A percentile compares a stretch with the other conserved stretches of the same genome.
phyloP scores from a whole-genome alignment of 2,329 filamentous ascomycete species.

The Endocalyx cinctus region DNA sequence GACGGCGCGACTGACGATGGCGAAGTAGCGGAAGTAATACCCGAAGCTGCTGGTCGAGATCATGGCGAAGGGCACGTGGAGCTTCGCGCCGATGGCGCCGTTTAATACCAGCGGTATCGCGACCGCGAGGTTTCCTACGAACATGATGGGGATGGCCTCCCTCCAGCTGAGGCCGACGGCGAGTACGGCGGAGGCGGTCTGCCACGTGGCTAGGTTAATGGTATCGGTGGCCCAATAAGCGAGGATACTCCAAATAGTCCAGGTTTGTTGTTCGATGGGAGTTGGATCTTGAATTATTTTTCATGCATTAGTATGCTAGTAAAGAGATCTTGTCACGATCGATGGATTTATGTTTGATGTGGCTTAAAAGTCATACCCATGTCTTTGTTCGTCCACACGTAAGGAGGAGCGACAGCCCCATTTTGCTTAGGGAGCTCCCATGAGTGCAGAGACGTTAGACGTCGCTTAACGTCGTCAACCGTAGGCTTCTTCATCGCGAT shows the following conservation, averaged over 20 bases:
- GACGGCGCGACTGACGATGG: constrained; percentile 36
- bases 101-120: constrained; percentile 49
- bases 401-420: constrained; percentile 38
- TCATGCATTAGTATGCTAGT: too few relatives aligned
- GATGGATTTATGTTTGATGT: constrained; percentile 2
- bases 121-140: constrained; percentile 58
- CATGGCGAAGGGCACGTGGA: constrained; percentile 45
- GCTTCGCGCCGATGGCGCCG: constrained; percentile 39
- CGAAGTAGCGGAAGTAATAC: constrained; percentile 37
- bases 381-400: constrained; percentile 36
- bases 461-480: constrained; percentile 26
- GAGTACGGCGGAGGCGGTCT: constrained; percentile 30
- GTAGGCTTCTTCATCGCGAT: constrained; percentile 17
- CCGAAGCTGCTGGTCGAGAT: constrained; percentile 40
- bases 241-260: constrained; percentile 30
- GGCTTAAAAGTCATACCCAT: constrained; percentile 22
- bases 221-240: constrained; percentile 33
- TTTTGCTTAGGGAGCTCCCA: constrained; percentile 46
- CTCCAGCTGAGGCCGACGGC: constrained; percentile 31
- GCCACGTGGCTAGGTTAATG: constrained; percentile 30
- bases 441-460: constrained; percentile 35
- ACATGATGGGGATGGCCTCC: constrained; percentile 34
- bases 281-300: too few relatives aligned
- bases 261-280: constrained; percentile 32
- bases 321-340: constrained; percentile 12